phyloP scores from a whole-genome alignment of 169 alveolate genomes.

The Cyclospora cayetanensis region DNA sequence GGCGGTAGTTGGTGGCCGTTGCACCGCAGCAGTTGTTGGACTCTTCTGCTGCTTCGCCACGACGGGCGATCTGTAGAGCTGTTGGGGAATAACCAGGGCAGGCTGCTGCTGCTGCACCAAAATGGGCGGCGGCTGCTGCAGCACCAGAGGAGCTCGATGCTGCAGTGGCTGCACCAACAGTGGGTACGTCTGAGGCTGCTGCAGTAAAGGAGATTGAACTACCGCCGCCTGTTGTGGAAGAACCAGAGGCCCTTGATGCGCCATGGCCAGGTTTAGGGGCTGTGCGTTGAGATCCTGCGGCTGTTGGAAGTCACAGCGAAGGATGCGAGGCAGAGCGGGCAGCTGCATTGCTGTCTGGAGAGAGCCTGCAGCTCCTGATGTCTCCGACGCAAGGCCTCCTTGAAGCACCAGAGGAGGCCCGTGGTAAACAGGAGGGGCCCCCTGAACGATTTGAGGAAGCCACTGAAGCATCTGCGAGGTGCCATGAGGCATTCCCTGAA shows the following conservation, averaged over 20 bases:
- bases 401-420: neutral
- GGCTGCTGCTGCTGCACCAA: neutral
- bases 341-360: neutral
- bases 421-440: neutral
- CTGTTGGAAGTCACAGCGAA: no score
- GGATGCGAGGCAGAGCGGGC: neutral
- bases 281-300: no score
- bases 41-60: neutral
- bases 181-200: neutral
- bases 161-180: neutral
- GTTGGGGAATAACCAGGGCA: no score
- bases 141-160: neutral
- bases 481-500: conserved; percentile 7
- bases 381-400: no score
- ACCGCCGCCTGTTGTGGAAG: conserved; percentile 5
- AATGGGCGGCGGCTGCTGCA: neutral
- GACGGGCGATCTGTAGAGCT: no score
- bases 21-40: neutral
- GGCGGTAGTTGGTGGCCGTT: neutral
- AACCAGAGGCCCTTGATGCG: no score
- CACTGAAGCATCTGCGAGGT: neutral
- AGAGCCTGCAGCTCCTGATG: neutral
- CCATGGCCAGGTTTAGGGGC: no score
- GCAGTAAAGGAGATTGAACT: neutral
- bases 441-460: neutral